These are phyloP conservation scores for Zasmidium cellare DNA, from an alignment of 2,329 filamentous ascomycete species.

Conservation along the genomic window DNA sequence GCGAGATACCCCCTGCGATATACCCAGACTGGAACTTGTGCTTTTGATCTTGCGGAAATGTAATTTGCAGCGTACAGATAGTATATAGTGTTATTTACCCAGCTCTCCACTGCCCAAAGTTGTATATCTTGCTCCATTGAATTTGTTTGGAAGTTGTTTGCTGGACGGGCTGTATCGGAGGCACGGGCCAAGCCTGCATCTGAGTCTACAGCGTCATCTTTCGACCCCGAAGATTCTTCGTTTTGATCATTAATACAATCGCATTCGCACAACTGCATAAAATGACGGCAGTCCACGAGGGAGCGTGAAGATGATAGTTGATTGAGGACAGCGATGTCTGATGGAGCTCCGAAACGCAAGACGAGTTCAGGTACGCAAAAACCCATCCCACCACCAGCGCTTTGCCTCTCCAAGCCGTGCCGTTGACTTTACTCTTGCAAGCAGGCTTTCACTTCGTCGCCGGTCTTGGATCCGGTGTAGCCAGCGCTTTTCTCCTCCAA, in stretches of 20 bases:
- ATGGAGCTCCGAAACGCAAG: constrained; percentile 51
- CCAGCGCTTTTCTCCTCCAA: constrained; percentile 87
- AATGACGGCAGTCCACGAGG: not conserved
- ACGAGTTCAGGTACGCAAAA: constrained; percentile 49
- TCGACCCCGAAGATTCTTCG: not conserved
- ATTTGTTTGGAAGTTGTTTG: too few relatives aligned
- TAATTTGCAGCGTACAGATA: not conserved
- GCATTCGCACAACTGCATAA: not conserved
- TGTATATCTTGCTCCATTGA: too few relatives aligned
- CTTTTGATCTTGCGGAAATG: constrained; percentile 3
- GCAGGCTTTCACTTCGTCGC: constrained; percentile 85
- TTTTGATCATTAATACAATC: not conserved
- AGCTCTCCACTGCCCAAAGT: not conserved
- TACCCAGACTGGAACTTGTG: constrained; percentile 20
- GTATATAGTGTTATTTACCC: not conserved
- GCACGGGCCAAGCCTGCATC: too few relatives aligned
- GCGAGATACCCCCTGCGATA: constrained; percentile 6
- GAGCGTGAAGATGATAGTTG: not conserved
- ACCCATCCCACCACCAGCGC: not conserved
- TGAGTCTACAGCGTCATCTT: too few relatives aligned
- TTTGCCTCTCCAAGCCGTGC: too few relatives aligned
- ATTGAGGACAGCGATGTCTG: constrained; percentile 47
- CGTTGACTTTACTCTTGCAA: too few relatives aligned
- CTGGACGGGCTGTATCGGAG: too few relatives aligned
- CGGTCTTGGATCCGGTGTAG: constrained; percentile 81